Percentiles rank a stretch among this genome's conserved stretches.
Conservation (phyloP, 208 protist genomes). For the Acanthamoeba quina region DNA sequence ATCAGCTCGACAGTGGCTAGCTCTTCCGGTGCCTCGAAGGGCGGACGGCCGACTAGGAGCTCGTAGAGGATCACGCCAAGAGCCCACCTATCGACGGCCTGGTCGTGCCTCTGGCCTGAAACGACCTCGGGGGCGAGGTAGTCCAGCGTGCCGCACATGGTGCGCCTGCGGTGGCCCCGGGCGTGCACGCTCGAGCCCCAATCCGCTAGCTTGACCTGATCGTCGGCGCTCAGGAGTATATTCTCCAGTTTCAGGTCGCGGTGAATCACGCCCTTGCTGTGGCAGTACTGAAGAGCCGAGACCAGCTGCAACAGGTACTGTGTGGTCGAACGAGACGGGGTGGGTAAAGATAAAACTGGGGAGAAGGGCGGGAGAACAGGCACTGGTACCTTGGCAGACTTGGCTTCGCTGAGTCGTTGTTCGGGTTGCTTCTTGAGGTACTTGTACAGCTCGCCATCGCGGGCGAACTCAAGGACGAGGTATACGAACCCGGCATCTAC, state of each 20-base stretch:
- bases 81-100: constrained; percentile 95
- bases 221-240: constrained; percentile 83
- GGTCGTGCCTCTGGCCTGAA: constrained; percentile 91
- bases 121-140: constrained; percentile 99
- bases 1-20: constrained; percentile 95
- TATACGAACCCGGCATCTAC: constrained; percentile 97
- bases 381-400: constrained; percentile 87
- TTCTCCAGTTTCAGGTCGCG: constrained; percentile 88
- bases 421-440: constrained; percentile 92
- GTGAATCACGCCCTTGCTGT: constrained; percentile 98
- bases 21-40: constrained; percentile 94
- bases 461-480: constrained; percentile 98
- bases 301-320: constrained; percentile 82
- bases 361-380: background rate
- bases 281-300: constrained; percentile 95
- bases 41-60: constrained; percentile 96
- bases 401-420: constrained; percentile 91
- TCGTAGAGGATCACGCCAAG: constrained; percentile 98
- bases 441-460: constrained; percentile 98
- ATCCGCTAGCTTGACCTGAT: constrained; percentile 98
- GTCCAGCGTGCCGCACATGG: constrained; percentile 96
- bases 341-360: background rate
- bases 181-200: constrained; percentile 99
- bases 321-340: background rate
- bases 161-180: constrained; percentile 87